Conservation (phyloP, 331 rosid species). For the Rhamnella rubrinervis region DNA sequence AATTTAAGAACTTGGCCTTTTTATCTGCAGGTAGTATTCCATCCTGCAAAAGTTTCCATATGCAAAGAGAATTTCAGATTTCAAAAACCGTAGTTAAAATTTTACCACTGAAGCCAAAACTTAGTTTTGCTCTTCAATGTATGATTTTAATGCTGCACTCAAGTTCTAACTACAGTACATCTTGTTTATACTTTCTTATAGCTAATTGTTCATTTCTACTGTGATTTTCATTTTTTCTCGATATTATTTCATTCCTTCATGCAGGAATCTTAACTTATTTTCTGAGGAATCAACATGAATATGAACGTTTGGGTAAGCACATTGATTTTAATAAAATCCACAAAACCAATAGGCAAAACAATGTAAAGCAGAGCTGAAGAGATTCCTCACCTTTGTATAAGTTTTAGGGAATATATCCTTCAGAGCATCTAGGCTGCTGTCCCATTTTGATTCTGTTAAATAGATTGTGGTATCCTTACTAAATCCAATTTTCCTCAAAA, state of each 20-base stretch:
- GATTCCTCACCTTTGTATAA: slow-evolving; percentile 68
- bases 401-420: slow-evolving; percentile 90
- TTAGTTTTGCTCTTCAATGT: too few relatives aligned
- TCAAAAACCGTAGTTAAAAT: neutral
- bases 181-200: too few relatives aligned
- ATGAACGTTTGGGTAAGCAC: neutral
- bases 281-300: too few relatives aligned
- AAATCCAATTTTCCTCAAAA: slow-evolving; percentile 77
- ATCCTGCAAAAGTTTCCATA: slow-evolving; percentile 62
- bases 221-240: too few relatives aligned
- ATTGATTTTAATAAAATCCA: neutral
- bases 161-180: too few relatives aligned
- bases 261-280: too few relatives aligned
- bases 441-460: slow-evolving; percentile 87
- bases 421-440: slow-evolving; percentile 72
- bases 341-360: neutral
- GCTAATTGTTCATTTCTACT: too few relatives aligned
- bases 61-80: neutral
- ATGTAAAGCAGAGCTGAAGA: neutral
- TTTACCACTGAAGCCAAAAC: too few relatives aligned
- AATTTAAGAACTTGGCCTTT: slow-evolving; percentile 59
- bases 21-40: slow-evolving; percentile 81
- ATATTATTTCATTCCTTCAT: too few relatives aligned
- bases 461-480: slow-evolving; percentile 79
- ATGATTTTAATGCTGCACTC: too few relatives aligned